These are phyloP conservation scores for Remersonia thermophila DNA, from an alignment of 2,329 filamentous ascomycete genomes.

Conservation along the genomic window DNA sequence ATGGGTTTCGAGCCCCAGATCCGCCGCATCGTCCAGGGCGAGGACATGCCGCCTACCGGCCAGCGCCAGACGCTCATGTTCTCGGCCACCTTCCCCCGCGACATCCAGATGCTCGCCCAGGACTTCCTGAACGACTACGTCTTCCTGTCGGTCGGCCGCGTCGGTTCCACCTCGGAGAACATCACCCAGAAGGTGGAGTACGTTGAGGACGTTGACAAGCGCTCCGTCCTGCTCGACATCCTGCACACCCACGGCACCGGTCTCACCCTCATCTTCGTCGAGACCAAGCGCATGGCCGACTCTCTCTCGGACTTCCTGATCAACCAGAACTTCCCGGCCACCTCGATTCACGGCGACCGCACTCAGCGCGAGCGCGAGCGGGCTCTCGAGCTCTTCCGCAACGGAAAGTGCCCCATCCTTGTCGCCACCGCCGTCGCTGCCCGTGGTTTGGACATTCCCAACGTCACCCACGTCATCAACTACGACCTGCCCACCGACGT, in stretches of 20 bases:
- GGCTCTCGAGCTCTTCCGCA: slow-evolving; percentile 94
- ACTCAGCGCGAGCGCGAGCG: slow-evolving; percentile 98
- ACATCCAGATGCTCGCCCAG: slow-evolving; percentile 97
- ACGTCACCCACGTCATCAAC: slow-evolving; percentile 96
- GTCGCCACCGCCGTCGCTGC: slow-evolving; percentile 96
- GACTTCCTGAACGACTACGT: slow-evolving; percentile 99
- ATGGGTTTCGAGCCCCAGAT: slow-evolving; percentile 99
- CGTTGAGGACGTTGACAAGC: slow-evolving; percentile 90
- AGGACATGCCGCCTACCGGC: slow-evolving; percentile 84
- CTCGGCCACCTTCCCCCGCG: slow-evolving; percentile 95
- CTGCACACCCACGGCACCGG: slow-evolving; percentile 85
- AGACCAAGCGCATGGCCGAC: slow-evolving; percentile 99
- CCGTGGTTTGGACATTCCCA: slow-evolving; percentile 82
- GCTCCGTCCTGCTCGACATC: slow-evolving; percentile 92
- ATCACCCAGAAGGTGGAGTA: slow-evolving; percentile 99
- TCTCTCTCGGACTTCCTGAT: slow-evolving; percentile 95
- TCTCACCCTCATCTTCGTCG: slow-evolving; percentile 93
- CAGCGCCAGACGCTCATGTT: slow-evolving; percentile 98
- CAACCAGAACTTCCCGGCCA: slow-evolving; percentile 96
- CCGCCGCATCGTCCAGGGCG: slow-evolving; percentile 92
- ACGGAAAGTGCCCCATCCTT: slow-evolving; percentile 86
- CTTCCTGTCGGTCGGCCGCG: slow-evolving; percentile 96
- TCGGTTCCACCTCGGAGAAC: slow-evolving; percentile 99
- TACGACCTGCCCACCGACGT: slow-evolving; percentile 99
- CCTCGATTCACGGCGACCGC: slow-evolving; percentile 95